phyloP scores from a whole-genome alignment of 805 yeast genomes.

The Wickerhamomyces canadensis region DNA sequence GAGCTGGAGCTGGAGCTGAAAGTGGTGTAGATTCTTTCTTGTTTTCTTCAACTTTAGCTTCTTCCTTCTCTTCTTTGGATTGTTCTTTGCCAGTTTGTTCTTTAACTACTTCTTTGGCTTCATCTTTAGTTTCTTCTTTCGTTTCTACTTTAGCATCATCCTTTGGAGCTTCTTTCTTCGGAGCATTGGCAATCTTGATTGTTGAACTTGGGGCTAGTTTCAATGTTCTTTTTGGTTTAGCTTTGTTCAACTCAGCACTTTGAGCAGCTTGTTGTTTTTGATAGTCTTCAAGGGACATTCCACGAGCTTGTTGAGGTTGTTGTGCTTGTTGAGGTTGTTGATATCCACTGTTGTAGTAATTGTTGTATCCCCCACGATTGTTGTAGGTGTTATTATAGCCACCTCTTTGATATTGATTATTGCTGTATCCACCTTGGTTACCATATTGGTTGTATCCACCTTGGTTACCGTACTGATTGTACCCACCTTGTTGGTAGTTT shows the following conservation, averaged over 20 bases:
- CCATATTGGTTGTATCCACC: slow-evolving; percentile 13
- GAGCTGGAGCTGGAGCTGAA: slow-evolving; percentile 16
- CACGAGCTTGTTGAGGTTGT: slow-evolving; percentile 32
- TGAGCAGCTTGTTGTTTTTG: slow-evolving; percentile 48
- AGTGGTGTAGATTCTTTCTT: slow-evolving; percentile 7
- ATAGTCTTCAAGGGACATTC: slow-evolving; percentile 79
- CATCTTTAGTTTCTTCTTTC: slow-evolving; percentile 21
- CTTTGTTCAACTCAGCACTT: slow-evolving; percentile 30
- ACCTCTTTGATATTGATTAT: slow-evolving; percentile 11
- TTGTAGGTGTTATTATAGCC: slow-evolving; percentile 24
- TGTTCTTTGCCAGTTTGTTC: no score
- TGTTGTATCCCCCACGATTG: slow-evolving; percentile 21
- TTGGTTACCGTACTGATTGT: slow-evolving; percentile 14
- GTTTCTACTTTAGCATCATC: slow-evolving; percentile 21
- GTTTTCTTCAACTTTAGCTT: no score
- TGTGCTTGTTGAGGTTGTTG: slow-evolving; percentile 16
- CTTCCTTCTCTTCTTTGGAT: slow-evolving; percentile 20
- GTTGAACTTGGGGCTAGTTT: slow-evolving; percentile 63
- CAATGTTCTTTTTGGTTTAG: slow-evolving; percentile 62
- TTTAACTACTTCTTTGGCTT: slow-evolving; percentile 21
- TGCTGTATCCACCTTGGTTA: slow-evolving; percentile 12
- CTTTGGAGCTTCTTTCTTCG: slow-evolving; percentile 29
- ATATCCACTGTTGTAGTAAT: slow-evolving; percentile 6
- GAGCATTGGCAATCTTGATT: slow-evolving; percentile 53
- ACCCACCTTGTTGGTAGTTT: slow-evolving; percentile 20